Conservation (phyloP, 2,329 filamentous ascomycete genomes). For the Claviceps quebecensis region DNA sequence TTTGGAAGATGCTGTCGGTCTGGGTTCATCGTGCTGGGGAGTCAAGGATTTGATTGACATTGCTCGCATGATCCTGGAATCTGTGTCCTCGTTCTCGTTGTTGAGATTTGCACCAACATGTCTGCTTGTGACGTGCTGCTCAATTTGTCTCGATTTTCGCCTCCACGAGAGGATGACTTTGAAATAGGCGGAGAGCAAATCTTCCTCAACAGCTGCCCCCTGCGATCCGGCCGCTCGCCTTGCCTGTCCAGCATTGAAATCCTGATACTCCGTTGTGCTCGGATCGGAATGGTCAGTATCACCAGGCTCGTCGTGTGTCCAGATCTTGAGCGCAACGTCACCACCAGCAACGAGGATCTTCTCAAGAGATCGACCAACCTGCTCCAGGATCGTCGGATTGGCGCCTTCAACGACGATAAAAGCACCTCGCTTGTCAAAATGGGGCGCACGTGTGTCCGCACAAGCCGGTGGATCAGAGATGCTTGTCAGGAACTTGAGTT, state of each 20-base stretch:
- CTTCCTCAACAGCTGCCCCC: conserved; percentile 13
- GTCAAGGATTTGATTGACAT: conserved; percentile 4
- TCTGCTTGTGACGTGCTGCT: conserved; percentile 29
- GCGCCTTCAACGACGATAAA: conserved; percentile 76
- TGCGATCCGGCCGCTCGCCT: neutral
- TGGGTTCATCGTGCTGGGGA: conserved; percentile 4
- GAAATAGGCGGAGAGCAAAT: conserved; percentile 46
- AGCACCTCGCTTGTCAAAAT: conserved; percentile 47
- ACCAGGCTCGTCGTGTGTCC: conserved; percentile 21
- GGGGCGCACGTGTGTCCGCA: conserved; percentile 17
- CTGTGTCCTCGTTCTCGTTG: conserved; percentile 3
- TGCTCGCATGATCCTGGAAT: neutral
- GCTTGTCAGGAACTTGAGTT: conserved; percentile 60
- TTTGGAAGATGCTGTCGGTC: conserved; percentile 10
- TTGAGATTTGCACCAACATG: neutral
- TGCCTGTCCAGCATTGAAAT: neutral
- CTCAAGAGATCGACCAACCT: conserved; percentile 51
- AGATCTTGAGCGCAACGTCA: conserved; percentile 29
- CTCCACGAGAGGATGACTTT: conserved; percentile 56
- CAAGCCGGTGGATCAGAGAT: conserved; percentile 55
- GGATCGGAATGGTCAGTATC: neutral
- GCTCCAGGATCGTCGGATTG: conserved; percentile 32
- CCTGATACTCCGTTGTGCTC: conserved; percentile 2
- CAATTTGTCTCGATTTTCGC: conserved; percentile 56
- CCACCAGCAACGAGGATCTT: conserved; percentile 38